Evolutionary conservation across 2,329 filamentous ascomycete species (phyloP).

Genomic region (Lasiodiplodia sp.): DNA sequence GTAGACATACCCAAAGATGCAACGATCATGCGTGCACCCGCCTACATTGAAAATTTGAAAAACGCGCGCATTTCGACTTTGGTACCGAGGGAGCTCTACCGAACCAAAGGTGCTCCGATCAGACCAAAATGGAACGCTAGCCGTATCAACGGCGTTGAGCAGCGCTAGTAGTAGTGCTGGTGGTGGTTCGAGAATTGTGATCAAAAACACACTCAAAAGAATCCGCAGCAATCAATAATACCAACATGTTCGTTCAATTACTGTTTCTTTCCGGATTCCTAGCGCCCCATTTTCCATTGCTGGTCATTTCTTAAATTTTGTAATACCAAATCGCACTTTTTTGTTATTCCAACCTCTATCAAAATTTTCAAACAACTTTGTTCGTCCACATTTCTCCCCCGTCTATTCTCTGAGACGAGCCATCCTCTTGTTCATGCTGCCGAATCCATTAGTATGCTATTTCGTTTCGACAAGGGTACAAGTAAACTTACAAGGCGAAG

Average conservation of each 20-base stretch:
- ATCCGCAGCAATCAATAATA: background rate
- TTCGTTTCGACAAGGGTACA: background rate
- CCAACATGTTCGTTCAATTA: background rate
- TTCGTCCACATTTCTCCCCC: background rate
- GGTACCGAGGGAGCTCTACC: too few relatives aligned
- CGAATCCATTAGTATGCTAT: background rate
- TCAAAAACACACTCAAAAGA: background rate
- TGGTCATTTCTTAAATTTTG: background rate
- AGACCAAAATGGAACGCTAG: too few relatives aligned
- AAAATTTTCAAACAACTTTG: background rate
- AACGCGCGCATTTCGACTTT: too few relatives aligned
- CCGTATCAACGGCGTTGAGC: too few relatives aligned
- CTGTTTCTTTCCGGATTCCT: background rate
- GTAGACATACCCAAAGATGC: too few relatives aligned
- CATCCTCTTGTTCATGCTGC: conserved; percentile 30
- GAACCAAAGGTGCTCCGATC: too few relatives aligned
- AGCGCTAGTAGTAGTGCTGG: too few relatives aligned
- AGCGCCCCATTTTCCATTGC: background rate
- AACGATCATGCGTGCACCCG: too few relatives aligned
- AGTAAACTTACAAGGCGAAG: conserved; percentile 74
- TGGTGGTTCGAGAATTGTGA: too few relatives aligned
- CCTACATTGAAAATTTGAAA: too few relatives aligned
- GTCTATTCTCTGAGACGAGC: conserved; percentile 17
- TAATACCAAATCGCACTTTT: background rate
- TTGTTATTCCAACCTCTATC: background rate